Percentiles rank a stretch among this genome's conserved stretches.
Conservation (phyloP, 208 protist species). For the Acanthamoeba healyi region DNA sequence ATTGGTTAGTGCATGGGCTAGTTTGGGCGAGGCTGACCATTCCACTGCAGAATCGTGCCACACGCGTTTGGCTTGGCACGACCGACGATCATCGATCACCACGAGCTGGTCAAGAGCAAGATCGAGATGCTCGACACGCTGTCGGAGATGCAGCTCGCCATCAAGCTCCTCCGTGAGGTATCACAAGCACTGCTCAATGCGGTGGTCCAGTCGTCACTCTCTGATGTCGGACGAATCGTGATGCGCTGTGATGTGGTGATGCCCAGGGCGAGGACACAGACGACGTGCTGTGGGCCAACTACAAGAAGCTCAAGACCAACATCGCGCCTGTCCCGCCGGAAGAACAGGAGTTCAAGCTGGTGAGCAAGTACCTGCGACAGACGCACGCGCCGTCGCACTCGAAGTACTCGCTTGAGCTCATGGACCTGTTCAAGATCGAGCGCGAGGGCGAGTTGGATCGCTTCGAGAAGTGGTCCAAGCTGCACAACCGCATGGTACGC, state of each 20-base stretch:
- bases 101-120: conserved; percentile 65
- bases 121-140: conserved; percentile 72
- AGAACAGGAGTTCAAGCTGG: background rate
- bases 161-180: conserved; percentile 26
- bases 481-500: background rate
- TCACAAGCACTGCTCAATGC: no score
- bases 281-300: conserved; percentile 12
- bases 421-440: conserved; percentile 83
- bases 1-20: background rate
- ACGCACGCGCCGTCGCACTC: conserved; percentile 80
- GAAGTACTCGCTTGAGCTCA: conserved; percentile 61
- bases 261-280: background rate
- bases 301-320: conserved; percentile 20
- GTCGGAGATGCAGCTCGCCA: conserved; percentile 70
- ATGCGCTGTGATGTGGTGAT: background rate
- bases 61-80: background rate
- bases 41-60: conserved; percentile 52
- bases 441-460: conserved; percentile 61
- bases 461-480: background rate
- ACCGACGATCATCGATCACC: conserved; percentile 45
- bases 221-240: background rate
- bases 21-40: no score
- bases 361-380: conserved; percentile 75
- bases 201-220: no score
- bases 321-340: conserved; percentile 35